Evolutionary conservation across 768 basidiomycete genomes (phyloP), one percentile per base, ranked within the genome.

Genomic region (Mycena capillaripes): DNA sequence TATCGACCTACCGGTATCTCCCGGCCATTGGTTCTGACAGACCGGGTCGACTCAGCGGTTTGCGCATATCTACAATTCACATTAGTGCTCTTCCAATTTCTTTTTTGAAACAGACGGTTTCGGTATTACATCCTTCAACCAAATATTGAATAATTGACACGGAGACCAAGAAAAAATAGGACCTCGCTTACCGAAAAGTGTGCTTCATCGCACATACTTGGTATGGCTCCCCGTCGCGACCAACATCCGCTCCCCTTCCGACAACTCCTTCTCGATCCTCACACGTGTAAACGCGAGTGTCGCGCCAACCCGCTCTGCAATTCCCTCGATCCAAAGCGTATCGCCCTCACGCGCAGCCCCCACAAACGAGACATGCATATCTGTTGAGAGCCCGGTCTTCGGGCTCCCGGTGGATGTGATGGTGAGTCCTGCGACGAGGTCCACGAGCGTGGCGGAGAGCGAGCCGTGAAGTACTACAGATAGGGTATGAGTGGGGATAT

Each of bases 161-260:
- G 34, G 34, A 36, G 7, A 36, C 34, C 12, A 12, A 36, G 34
- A 36, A 36, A 36, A 36, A n/a, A n/a, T n/a, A n/a, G n/a, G n/a
- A n/a, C n/a, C n/a, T n/a, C n/a, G n/a, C n/a, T n/a, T n/a, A n/a
- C n/a, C n/a, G n/a, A n/a, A n/a, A n/a, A n/a, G n/a, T n/a, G n/a
- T n/a, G n/a, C n/a, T 36, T 75, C 63, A 72, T n/a, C 66, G 46
- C 21, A 75, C 69, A 36, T 75, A 75, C 65, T 73, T 73, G 9
- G 75, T 73, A 46, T 75, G 74, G 16, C 63, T 72, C 0, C 74
- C 74, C 30, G 67, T 72, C 52, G 74, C 74, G 11, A 75, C 70
- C 46, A 75, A 30, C 50, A 63, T 32, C 23, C 65, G 32, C 42
- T 34, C 70, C 2, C 30, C 70, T 16, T 19, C 27, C 23, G 8